Conservation (phyloP, 2,329 filamentous ascomycete genomes). For the Colletotrichum truncatum region DNA sequence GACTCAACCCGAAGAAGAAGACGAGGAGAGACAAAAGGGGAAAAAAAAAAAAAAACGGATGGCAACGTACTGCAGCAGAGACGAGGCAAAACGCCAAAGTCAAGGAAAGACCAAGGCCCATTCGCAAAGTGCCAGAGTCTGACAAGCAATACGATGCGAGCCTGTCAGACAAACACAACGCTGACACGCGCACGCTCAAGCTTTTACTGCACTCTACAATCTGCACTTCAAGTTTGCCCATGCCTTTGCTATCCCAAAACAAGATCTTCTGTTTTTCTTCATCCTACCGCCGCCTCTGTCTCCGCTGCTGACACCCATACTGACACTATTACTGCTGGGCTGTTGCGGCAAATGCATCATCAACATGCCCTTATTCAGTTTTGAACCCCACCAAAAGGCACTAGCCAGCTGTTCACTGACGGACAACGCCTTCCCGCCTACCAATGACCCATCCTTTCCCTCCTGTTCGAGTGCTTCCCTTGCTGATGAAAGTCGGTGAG, state of each 20-base stretch:
- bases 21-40: background rate
- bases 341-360: constrained; percentile 7
- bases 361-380: background rate
- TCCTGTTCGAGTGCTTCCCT: background rate
- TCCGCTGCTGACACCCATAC: background rate
- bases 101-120: background rate
- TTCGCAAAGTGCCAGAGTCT: background rate
- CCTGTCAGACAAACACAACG: constrained; percentile 5
- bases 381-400: background rate
- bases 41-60: background rate
- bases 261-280: background rate
- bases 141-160: constrained; percentile 10
- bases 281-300: background rate
- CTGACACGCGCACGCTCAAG: constrained; percentile 13
- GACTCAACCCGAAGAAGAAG: background rate
- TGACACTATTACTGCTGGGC: background rate
- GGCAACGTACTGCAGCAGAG: background rate
- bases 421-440: constrained; percentile 6
- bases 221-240: constrained; percentile 2
- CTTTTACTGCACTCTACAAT: background rate
- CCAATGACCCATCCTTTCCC: background rate
- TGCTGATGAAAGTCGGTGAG: constrained; percentile 20
- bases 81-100: background rate
- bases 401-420: constrained; percentile 25
- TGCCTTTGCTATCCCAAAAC: too few species aligned